Percentiles rank a stretch among this genome's conserved stretches.
These are phyloP conservation scores for Candida anutae DNA, from an alignment of 1,139 yeast species.

Conservation along the genomic window DNA sequence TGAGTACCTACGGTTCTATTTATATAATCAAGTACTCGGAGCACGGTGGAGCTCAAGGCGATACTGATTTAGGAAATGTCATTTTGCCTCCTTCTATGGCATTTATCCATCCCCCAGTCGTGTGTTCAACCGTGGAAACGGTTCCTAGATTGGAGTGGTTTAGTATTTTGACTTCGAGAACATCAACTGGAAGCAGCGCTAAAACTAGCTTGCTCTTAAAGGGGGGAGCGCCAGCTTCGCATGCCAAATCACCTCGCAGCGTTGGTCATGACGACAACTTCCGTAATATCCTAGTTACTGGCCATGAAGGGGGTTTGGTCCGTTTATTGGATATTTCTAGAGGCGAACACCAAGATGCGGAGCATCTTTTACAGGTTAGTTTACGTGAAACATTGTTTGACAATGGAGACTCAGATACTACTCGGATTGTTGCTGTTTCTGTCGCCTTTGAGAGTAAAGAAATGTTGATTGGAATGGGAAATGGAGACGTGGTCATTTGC, in stretches of 20 bases:
- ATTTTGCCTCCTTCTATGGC: conserved; percentile 73
- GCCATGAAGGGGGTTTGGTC: conserved; percentile 75
- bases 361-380: conserved; percentile 27
- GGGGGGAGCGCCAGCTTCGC: conserved; percentile 71
- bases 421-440: conserved; percentile 52
- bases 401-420: conserved; percentile 21
- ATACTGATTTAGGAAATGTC: conserved; percentile 46
- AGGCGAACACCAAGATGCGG: conserved; percentile 63
- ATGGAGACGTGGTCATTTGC: conserved; percentile 72
- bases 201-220: conserved; percentile 36
- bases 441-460: conserved; percentile 77
- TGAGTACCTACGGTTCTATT: conserved; percentile 49
- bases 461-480: conserved; percentile 56
- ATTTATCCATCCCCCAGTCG: conserved; percentile 71
- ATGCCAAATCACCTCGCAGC: conserved; percentile 26
- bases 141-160: conserved; percentile 67
- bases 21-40: conserved; percentile 16
- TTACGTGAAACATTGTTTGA: conserved; percentile 28
- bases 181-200: conserved; percentile 32
- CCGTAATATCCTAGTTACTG: conserved; percentile 65
- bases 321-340: conserved; percentile 77
- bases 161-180: conserved; percentile 50
- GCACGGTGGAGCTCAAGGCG: conserved; percentile 38
- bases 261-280: conserved; percentile 47
- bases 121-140: conserved; percentile 44